A percentile compares a stretch with the other conserved stretches of the same genome.
These are phyloP conservation scores for Aspergillus sclerotiicarbonarius DNA, from an alignment of 495 filamentous ascomycete genomes.

Conservation along the genomic window DNA sequence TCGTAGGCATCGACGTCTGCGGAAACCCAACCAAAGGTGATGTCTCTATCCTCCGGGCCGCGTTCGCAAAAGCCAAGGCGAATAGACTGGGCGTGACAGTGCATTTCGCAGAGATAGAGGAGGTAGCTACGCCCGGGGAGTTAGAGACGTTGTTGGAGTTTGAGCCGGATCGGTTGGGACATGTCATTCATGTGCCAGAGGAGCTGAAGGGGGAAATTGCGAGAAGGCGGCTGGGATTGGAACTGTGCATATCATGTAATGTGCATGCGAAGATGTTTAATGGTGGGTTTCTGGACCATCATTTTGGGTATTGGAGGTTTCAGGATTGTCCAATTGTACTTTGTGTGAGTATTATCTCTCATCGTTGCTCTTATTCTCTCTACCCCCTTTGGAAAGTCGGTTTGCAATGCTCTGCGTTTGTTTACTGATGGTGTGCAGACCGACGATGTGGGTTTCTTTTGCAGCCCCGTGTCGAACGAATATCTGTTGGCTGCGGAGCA, in stretches of 20 bases:
- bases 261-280: slow-evolving; percentile 71
- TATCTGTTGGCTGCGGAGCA: slow-evolving; percentile 71
- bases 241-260: slow-evolving; percentile 80
- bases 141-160: slow-evolving; percentile 61
- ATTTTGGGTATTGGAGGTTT: slow-evolving; percentile 67
- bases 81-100: slow-evolving; percentile 62
- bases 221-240: slow-evolving; percentile 56
- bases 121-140: slow-evolving; percentile 54
- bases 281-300: slow-evolving; percentile 67
- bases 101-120: slow-evolving; percentile 72
- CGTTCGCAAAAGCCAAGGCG: slow-evolving; percentile 54
- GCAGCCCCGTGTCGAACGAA: slow-evolving; percentile 75
- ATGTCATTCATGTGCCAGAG: slow-evolving; percentile 72
- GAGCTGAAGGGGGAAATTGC: slow-evolving; percentile 55
- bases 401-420: background rate
- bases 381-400: background rate
- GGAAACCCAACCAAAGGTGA: slow-evolving; percentile 68
- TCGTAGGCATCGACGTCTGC: slow-evolving; percentile 80
- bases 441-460: slow-evolving; percentile 84
- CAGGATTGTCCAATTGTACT: slow-evolving; percentile 53
- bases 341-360: slow-evolving; percentile 50
- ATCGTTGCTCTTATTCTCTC: slow-evolving; percentile 9
- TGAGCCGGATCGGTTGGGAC: slow-evolving; percentile 68
- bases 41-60: slow-evolving; percentile 52
- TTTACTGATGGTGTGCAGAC: slow-evolving; percentile 51